Evolutionary conservation across 352 stramenopile species (phyloP).

Genomic region (Globisporangium recalcitrans): DNA sequence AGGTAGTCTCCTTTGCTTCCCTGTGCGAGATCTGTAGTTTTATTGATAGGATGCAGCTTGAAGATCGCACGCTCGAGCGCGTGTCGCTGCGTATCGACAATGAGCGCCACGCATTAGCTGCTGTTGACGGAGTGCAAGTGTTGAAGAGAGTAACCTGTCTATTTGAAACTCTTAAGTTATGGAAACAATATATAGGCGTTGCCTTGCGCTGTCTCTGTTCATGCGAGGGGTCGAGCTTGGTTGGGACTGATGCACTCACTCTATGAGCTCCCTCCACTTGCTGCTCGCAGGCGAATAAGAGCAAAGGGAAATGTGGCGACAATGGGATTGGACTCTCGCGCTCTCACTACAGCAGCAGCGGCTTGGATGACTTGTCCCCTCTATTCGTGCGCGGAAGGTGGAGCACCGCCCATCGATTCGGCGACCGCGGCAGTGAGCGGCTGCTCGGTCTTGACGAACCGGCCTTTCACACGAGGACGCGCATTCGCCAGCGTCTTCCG

Average conservation of each 20-base stretch:
- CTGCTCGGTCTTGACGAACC: conserved; percentile 81
- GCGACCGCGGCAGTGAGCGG: conserved; percentile 62
- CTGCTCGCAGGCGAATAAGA: neutral
- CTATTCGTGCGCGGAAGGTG: neutral
- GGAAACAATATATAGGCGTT: neutral
- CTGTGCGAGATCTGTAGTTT: no score
- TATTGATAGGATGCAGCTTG: no score
- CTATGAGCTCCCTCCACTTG: neutral
- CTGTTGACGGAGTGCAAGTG: no score
- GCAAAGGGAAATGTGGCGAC: neutral
- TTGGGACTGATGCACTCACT: neutral
- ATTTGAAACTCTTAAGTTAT: neutral
- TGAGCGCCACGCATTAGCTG: no score
- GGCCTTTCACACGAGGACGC: conserved; percentile 68
- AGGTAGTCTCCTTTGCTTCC: no score
- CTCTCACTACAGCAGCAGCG: neutral
- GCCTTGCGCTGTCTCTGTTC: neutral
- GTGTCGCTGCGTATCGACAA: no score
- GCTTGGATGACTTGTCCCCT: neutral
- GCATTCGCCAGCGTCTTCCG: conserved; percentile 78
- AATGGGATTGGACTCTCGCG: neutral
- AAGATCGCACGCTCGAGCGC: no score
- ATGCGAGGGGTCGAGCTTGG: neutral
- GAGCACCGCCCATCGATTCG: conserved; percentile 22
- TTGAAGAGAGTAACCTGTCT: neutral